Conservation (phyloP, 495 filamentous ascomycete genomes). For the Immersiella caudata region DNA sequence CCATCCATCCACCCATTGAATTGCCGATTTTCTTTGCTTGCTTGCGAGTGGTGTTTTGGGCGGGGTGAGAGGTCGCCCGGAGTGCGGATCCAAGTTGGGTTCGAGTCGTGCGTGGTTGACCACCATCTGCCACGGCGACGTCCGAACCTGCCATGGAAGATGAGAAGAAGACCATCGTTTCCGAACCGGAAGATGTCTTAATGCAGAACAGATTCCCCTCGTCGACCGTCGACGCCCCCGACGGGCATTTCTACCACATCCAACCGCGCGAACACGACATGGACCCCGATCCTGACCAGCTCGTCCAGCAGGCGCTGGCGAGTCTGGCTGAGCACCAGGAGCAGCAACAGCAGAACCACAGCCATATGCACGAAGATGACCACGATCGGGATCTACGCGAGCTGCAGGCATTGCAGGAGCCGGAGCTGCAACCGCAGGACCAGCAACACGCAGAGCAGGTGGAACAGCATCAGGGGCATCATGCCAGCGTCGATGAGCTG, state of each 20-base stretch:
- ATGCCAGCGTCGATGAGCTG: conserved; percentile 47
- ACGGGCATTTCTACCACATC: conserved; percentile 36
- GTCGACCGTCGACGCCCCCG: conserved; percentile 31
- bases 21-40: background rate
- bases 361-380: conserved; percentile 31
- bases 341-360: conserved; percentile 25
- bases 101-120: background rate
- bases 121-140: background rate
- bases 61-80: background rate
- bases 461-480: conserved; percentile 34
- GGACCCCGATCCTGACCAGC: conserved; percentile 24
- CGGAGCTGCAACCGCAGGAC: conserved; percentile 31
- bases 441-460: conserved; percentile 37
- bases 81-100: background rate
- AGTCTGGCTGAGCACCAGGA: conserved; percentile 27
- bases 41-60: background rate
- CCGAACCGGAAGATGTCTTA: conserved; percentile 28
- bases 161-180: conserved; percentile 25
- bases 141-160: conserved; percentile 23
- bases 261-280: conserved; percentile 28
- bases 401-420: conserved; percentile 30
- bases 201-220: conserved; percentile 37
- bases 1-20: background rate
- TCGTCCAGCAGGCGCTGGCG: conserved; percentile 26
- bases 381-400: conserved; percentile 26